Evolutionary conservation across 1,284 basidiomycete genomes (phyloP), one percentile per base, ranked within the genome.

Genomic region (Rhodotorula sp.): DNA sequence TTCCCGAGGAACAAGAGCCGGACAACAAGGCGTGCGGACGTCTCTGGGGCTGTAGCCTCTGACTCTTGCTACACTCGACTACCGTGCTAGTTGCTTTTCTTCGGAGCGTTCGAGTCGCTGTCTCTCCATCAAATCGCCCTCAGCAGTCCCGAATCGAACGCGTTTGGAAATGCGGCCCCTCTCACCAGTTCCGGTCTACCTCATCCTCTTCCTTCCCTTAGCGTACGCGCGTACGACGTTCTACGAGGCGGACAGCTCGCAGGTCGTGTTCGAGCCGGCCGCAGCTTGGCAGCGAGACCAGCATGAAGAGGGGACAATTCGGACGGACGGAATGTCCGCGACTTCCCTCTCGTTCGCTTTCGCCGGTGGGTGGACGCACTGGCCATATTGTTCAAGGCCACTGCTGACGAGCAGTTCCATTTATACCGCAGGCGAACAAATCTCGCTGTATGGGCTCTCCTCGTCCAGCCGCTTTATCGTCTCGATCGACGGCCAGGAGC

Each of bases 381-480:
- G 5, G 6, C 6, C 28, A 19, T 16, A 2, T 19, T 0, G 8
- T 19, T 5, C 10, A 45, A 2, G 6, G 18, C 45, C 15, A 1
- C 15, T n/a, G 18, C 66, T 57, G 26, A 62, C 45, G 2, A 18
- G 38, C 10, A 43, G 10, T 12, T 43, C 38, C 18, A 8, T 5
- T 31, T 21, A 12, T 16, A 19, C 10, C 5, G 18, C 66, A 71
- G 69, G 69, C 66, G 66, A 68, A 43, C 69, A 71, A 50, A 48
- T 71, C 5, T 58, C 54, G 10, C 31, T 71, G 1, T 71, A 48
- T 60, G 69, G 69, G 8, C 16, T 43, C 3, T 16, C 43, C 3
- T 16, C 43, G 15, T 28, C 63, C 6, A 19, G 48, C 31, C 4
- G 38, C 31, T 67, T 64, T n/a, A n/a, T 34, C 45, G 60, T 38